Conservation (phyloP, 78 protist genomes). For the Ministeria vibrans region DNA sequence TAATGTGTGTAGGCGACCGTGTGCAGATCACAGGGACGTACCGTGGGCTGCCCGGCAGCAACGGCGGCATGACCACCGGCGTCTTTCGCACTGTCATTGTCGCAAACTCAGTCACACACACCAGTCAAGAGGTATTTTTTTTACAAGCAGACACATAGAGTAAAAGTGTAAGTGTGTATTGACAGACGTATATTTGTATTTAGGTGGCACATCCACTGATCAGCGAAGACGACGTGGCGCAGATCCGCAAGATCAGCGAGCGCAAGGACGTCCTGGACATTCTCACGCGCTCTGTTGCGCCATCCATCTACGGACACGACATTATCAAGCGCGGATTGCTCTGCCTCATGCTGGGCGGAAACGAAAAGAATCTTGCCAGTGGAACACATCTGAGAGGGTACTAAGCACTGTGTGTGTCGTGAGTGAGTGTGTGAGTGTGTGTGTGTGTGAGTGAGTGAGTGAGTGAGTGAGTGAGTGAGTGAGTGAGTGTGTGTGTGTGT, state of each 20-base stretch:
- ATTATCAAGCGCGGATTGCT: conserved; percentile 83
- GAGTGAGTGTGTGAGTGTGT: no score
- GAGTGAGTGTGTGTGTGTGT: no score
- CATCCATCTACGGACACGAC: conserved; percentile 94
- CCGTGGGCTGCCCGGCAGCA: conserved; percentile 43
- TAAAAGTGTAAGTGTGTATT: no score
- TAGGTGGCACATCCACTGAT: no score
- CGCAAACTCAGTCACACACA: conserved; percentile 54
- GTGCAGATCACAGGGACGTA: conserved; percentile 66
- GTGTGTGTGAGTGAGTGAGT: no score
- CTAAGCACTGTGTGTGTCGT: no score
- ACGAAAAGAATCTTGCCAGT: conserved; percentile 76
- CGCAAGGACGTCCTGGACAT: conserved; percentile 31
- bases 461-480: no score
- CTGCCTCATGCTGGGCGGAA: conserved; percentile 93
- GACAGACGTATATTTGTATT: no score
- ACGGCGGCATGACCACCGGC: background rate
- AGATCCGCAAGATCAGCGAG: conserved; percentile 34
- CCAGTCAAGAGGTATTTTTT: no score
- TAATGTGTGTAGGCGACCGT: conserved; percentile 98
- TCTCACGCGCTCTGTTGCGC: conserved; percentile 87
- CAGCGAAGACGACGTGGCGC: conserved; percentile 34
- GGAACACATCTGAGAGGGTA: conserved; percentile 87
- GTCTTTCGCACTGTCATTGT: conserved; percentile 29
- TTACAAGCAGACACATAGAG: no score